These are phyloP conservation scores for Trichoderma koningiopsis DNA, from an alignment of 2,329 filamentous ascomycete genomes.

Conservation along the genomic window DNA sequence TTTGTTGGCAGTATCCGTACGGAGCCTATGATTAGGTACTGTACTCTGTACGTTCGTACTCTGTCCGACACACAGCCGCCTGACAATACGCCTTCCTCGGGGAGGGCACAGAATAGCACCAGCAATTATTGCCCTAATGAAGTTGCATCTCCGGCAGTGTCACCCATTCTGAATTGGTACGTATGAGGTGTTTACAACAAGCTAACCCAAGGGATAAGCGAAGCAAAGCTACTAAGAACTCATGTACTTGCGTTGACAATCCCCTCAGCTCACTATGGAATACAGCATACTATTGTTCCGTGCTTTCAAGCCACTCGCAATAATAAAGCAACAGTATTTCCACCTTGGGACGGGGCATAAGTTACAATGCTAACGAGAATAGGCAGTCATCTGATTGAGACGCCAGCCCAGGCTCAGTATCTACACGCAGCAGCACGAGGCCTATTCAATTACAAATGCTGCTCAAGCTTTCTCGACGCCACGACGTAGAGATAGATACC, in stretches of 20 bases:
- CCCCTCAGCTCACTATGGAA: not conserved
- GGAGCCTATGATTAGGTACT: not conserved
- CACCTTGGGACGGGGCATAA: not conserved
- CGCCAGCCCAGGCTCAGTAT: conserved; percentile 15
- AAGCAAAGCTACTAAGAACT: not conserved
- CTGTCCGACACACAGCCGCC: not conserved
- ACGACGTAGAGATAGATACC: not conserved
- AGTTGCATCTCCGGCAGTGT: not conserved
- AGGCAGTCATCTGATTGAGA: conserved; percentile 7
- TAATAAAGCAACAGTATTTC: not conserved
- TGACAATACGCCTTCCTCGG: not conserved
- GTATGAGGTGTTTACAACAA: not conserved
- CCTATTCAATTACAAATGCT: not conserved
- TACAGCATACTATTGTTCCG: not conserved
- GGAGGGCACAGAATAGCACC: not conserved
- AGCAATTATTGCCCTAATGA: not conserved
- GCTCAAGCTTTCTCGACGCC: not conserved
- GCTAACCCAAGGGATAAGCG: not conserved
- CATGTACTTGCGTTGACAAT: not conserved
- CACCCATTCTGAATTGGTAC: not conserved
- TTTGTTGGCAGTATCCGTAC: not conserved
- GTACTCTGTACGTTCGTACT: not conserved
- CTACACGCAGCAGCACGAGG: conserved; percentile 5
- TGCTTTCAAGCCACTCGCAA: not conserved
- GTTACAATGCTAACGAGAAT: conserved; percentile 3